Base-by-base conservation (phyloP, 148 eudicot genomes). In the Spergularia bocconei region DNA sequence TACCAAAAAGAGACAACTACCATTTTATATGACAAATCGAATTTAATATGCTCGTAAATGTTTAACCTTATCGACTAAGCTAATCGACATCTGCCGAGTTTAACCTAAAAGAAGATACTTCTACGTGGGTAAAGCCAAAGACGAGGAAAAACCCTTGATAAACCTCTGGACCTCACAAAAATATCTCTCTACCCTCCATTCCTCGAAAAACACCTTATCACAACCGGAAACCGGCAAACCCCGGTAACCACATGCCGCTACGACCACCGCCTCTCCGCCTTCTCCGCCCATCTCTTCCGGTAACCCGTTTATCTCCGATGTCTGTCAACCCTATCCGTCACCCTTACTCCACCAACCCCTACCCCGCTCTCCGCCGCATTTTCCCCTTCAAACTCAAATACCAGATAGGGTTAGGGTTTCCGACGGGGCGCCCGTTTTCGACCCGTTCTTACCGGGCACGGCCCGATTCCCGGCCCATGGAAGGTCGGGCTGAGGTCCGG, bases 321-420 rank as follows among this genome's bases (percentile, higher is more conserved):
- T 84, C 76, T 25, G 72, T 79, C 57, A 77, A 75, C 66, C 60
- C 88, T 0, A 50, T 79, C 69, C 52, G 72, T 50, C 82, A 70
- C 16, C 66, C 79, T 25, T 58, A 77, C 10, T 58, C 82, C 33
- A 51, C 69, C 62, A 38, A 70, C 29, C 82, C 89, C 63, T 38
- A 84, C 25, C 75, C 71, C 48, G 4, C 55, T 70, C 79, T 90
- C 58, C 79, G 86, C 38, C 82, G 88, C 66, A 67, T 88, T 23
- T 87, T 91, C 82, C 89, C 94, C 14, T 86, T 84, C 81, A 86
- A 83, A 81, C 77, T 93, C 75, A 90, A 77, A 67, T 83, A 80
- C 68, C 59, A 69, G 33, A 5, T 25, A 13, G 69, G 69, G 13
- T 65, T 82, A 56, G 85, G 82, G 76, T 79, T 83, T 71, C 75